phyloP scores from a whole-genome alignment of 192 early-diverging fungal species.

The Spizellomyces punctatus region DNA sequence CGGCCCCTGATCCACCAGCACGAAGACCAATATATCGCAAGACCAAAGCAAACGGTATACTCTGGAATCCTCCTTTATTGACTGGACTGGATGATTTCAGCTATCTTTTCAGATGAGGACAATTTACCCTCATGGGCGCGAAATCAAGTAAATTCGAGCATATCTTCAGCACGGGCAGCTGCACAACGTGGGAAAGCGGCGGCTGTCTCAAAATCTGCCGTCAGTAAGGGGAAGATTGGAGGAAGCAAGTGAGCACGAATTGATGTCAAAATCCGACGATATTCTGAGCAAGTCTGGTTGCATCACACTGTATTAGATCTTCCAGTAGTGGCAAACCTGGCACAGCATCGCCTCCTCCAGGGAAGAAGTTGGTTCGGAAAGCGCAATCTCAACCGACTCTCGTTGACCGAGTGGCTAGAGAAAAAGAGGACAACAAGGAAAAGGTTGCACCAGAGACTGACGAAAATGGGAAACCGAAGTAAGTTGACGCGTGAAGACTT shows the following conservation, averaged over 20 bases:
- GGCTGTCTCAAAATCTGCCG: not conserved
- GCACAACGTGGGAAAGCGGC: not conserved
- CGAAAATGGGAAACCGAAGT: constrained; percentile 26
- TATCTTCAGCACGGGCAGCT: not conserved
- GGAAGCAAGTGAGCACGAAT: not conserved
- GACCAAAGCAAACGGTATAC: constrained; percentile 10
- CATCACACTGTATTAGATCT: too few relatives aligned
- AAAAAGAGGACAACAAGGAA: constrained; percentile 21
- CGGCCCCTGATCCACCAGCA: constrained; percentile 47
- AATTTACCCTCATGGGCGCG: constrained; percentile 43
- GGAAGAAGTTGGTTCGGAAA: constrained; percentile 33
- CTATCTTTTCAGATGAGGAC: constrained; percentile 32
- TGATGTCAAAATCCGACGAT: not conserved
- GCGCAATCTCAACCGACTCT: constrained; percentile 37
- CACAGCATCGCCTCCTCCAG: constrained; percentile 24
- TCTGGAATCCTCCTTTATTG: too few relatives aligned
- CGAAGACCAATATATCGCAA: constrained; percentile 12
- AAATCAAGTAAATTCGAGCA: constrained; percentile 26
- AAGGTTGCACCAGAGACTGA: constrained; percentile 22
- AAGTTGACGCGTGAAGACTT: not conserved
- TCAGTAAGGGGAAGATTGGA: not conserved
- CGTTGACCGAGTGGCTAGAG: constrained; percentile 21
- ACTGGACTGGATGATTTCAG: not conserved
- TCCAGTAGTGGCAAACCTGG: constrained; percentile 12
- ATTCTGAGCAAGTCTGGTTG: too few relatives aligned